Conservation (phyloP, 495 filamentous ascomycete genomes). For the Hypoxylon fuscum region DNA sequence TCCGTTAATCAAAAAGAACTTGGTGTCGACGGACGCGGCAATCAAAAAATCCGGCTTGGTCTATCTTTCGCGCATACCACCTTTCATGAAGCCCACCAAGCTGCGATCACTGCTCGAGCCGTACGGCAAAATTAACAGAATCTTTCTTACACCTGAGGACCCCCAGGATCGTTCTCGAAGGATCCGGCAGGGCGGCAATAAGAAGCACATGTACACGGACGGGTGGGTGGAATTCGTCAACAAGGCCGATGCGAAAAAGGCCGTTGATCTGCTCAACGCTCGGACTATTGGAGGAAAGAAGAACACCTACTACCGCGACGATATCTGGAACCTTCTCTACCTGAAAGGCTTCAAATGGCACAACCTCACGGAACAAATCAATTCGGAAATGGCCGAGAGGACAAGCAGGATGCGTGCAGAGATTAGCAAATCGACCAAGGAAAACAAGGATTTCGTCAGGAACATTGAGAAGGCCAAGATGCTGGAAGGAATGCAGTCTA, state of each 20-base stretch:
- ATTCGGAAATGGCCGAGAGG: constrained; percentile 83
- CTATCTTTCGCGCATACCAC: constrained; percentile 90
- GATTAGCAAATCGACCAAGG: constrained; percentile 77
- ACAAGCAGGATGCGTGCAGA: constrained; percentile 81
- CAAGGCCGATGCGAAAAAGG: constrained; percentile 77
- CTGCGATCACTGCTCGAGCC: constrained; percentile 78
- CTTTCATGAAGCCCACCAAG: constrained; percentile 91
- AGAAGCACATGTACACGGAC: constrained; percentile 85
- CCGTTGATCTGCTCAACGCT: constrained; percentile 86
- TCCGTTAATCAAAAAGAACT: constrained; percentile 66
- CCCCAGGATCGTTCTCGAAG: constrained; percentile 66
- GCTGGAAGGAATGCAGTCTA: constrained; percentile 72
- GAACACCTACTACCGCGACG: constrained; percentile 88
- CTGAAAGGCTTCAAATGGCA: constrained; percentile 87
- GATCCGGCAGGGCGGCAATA: constrained; percentile 78
- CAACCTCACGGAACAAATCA: constrained; percentile 72
- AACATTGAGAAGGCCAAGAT: constrained; percentile 82
- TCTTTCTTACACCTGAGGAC: constrained; percentile 88
- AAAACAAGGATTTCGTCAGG: constrained; percentile 83
- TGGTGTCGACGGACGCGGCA: constrained; percentile 64
- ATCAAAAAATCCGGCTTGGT: constrained; percentile 78
- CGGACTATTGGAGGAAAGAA: constrained; percentile 86
- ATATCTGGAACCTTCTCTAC: constrained; percentile 84
- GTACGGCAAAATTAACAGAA: constrained; percentile 80
- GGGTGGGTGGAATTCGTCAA: constrained; percentile 94